These are phyloP conservation scores for Cystofilobasidium macerans DNA, from an alignment of 768 basidiomycete genomes.

Conservation along the genomic window DNA sequence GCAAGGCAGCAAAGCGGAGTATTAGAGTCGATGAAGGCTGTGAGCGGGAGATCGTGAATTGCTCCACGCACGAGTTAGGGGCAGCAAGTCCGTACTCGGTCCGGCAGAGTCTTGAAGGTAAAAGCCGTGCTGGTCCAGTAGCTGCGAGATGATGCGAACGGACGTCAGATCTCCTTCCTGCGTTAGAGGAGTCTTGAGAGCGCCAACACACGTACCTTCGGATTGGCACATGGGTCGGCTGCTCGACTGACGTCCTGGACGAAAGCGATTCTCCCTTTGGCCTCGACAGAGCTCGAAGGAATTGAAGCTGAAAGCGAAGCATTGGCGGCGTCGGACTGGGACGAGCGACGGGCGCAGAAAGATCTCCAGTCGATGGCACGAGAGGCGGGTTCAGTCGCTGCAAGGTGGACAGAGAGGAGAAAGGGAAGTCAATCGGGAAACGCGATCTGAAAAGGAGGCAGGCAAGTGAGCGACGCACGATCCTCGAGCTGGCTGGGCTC, in stretches of 20 bases:
- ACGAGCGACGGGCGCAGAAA: background rate
- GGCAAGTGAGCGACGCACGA: background rate
- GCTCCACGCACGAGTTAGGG: background rate
- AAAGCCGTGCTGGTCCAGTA: background rate
- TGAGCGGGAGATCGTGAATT: background rate
- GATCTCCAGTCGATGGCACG: background rate
- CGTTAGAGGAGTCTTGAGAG: background rate
- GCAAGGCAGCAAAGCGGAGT: background rate
- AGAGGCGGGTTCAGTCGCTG: background rate
- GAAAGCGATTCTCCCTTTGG: background rate
- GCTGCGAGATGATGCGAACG: too few species aligned
- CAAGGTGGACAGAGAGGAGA: background rate
- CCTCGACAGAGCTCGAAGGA: too few species aligned
- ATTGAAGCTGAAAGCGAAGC: background rate
- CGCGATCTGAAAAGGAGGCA: background rate
- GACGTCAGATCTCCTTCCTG: too few species aligned
- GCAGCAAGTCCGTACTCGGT: background rate
- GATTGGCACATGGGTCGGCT: background rate
- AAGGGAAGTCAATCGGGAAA: background rate
- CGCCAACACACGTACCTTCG: background rate
- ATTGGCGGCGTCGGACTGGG: background rate
- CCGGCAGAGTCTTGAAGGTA: background rate
- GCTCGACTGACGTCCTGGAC: background rate
- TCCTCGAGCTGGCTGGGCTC: background rate
- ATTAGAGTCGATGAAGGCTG: background rate